phyloP scores from a whole-genome alignment of 805 yeast species.

The Myxozyma nipponensis region DNA sequence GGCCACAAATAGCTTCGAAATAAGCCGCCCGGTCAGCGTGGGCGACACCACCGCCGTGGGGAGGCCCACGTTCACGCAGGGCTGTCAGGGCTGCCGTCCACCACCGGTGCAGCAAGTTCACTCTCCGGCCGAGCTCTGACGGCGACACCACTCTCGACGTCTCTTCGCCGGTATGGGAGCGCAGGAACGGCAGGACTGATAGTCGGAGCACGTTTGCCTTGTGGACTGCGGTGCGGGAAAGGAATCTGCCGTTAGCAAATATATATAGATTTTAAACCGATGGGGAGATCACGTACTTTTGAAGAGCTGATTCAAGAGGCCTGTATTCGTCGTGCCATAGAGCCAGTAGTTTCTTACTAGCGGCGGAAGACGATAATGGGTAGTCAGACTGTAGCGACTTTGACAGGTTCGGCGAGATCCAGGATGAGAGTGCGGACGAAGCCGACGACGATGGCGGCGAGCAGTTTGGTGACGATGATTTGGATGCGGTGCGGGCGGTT shows the following conservation, averaged over 20 bases:
- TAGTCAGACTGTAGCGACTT: neutral
- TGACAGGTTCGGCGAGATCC: slow-evolving; percentile 2
- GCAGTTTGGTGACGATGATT: slow-evolving; percentile 11
- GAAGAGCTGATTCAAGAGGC: slow-evolving; percentile 32
- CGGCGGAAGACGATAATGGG: neutral
- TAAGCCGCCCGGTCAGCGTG: slow-evolving; percentile 41
- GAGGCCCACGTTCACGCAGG: slow-evolving; percentile 31
- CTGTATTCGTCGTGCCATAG: slow-evolving; percentile 30
- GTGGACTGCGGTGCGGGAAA: slow-evolving; percentile 33
- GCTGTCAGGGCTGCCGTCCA: slow-evolving; percentile 39
- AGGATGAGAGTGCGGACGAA: slow-evolving; percentile 13
- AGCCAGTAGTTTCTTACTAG: slow-evolving; percentile 5
- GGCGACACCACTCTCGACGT: slow-evolving; percentile 28
- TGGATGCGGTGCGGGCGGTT: slow-evolving; percentile 9
- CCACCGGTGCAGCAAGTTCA: slow-evolving; percentile 38
- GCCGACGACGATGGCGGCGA: slow-evolving; percentile 19
- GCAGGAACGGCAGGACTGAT: slow-evolving; percentile 42
- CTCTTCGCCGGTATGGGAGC: slow-evolving; percentile 32
- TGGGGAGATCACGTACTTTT: slow-evolving; percentile 29
- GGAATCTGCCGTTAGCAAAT: slow-evolving; percentile 16
- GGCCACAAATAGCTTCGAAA: slow-evolving; percentile 40
- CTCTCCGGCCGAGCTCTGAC: slow-evolving; percentile 29
- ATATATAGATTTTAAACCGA: neutral
- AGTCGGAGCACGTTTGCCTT: slow-evolving; percentile 42
- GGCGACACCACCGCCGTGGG: slow-evolving; percentile 29